These are phyloP conservation scores for Populus deltoides DNA, from an alignment of 345 rosid genomes.

Conservation along the genomic window DNA sequence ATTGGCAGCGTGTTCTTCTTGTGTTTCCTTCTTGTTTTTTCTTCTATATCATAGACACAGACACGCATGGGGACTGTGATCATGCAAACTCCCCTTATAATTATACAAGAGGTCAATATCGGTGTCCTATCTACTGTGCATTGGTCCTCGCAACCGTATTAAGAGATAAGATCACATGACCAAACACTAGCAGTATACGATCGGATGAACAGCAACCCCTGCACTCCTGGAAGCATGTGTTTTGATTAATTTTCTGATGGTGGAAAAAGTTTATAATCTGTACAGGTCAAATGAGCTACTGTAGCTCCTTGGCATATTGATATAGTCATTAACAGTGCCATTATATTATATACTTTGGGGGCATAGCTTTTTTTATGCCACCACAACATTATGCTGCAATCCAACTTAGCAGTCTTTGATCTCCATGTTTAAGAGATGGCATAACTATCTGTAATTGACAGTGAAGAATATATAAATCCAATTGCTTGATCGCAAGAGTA, in stretches of 20 bases:
- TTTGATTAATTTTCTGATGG: neutral
- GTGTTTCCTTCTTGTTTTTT: slow-evolving; percentile 15
- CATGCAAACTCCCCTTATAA: neutral
- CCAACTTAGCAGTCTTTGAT: neutral
- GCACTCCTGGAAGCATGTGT: neutral
- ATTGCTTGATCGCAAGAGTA: neutral
- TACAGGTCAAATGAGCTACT: neutral
- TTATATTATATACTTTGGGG: neutral
- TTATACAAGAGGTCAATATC: neutral
- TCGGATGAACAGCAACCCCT: neutral
- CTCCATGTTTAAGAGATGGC: too few species aligned
- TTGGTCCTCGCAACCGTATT: neutral
- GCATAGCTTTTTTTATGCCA: neutral
- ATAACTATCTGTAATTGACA: too few species aligned
- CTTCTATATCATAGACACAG: neutral
- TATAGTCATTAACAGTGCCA: neutral
- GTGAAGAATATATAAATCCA: too few species aligned
- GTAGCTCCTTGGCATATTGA: neutral
- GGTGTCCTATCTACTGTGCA: neutral
- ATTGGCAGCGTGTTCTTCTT: slow-evolving; percentile 14
- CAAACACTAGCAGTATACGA: neutral
- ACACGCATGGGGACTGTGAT: slow-evolving; percentile 7
- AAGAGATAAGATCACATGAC: neutral
- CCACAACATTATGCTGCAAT: neutral
- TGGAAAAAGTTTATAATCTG: neutral